Base-by-base conservation (phyloP, 352 stramenopile species). In the Pythium dissotocum region DNA sequence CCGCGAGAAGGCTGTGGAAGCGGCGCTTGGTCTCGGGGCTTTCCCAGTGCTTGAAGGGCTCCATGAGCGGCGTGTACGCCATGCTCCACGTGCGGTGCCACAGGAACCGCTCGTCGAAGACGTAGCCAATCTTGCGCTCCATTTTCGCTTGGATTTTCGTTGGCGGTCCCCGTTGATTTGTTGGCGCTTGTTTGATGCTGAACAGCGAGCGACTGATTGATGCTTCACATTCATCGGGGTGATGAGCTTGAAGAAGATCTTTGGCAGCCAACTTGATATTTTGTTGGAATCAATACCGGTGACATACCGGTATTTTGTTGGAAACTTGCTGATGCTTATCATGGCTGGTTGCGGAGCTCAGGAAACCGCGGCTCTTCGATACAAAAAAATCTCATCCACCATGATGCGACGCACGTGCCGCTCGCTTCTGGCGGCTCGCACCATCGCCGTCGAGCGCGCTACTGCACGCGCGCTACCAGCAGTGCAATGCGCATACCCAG, bases 41-140 rank as follows among this genome's bases (percentile, higher is more conserved):
- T 65, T 96, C 88, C 85, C 84, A 96, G 65, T 93, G 88, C 36
- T 75, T 73, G 70, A 87, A 90, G 9, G 82, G 84, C 72, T 90
- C 69, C 12, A 82, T 71, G 4, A 90, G 67, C 44, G 75, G 49
- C 53, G 82, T 84, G 70, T 83, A 82, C 36, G 78, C 78, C 16
- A 78, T 38, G 54, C 73, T 85, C 77, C 82, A 90, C 0, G 86
- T 71, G 0, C 73, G 69, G 56, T 96, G 86, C 88, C 88, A 93
- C 58, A 94, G 67, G 77, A 83, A 93, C 21, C 83, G 80, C 75
- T 95, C 83, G 40, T 95, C 86, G 58, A 82, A 95, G 0, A 95
- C 88, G 71, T 93, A 95, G 8, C 86, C 86, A n/a, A 85, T 64
- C 24, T 58, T 69, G 9, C 70, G 63, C 38, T 54, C 21, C 60